phyloP scores from a whole-genome alignment of 306 rosid genomes.

The Abrus pulchellus region DNA sequence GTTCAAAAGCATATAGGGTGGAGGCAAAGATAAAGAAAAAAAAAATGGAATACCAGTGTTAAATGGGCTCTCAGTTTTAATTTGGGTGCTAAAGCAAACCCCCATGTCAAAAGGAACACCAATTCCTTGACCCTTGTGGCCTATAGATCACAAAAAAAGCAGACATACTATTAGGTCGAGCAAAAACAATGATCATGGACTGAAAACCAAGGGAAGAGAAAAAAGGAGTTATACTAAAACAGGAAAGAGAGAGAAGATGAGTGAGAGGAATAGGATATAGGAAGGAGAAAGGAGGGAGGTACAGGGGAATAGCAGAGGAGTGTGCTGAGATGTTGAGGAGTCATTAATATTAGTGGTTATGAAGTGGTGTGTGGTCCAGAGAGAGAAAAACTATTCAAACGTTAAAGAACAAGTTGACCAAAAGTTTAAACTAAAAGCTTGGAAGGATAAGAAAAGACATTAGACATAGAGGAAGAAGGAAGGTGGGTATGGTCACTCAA shows the following conservation, averaged over 20 bases:
- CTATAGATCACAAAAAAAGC: slow-evolving; percentile 51
- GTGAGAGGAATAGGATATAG: slow-evolving; percentile 2
- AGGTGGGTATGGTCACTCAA: slow-evolving; percentile 35
- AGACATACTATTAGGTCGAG: not conserved
- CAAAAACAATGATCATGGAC: slow-evolving; percentile 27
- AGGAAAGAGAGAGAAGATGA: not conserved
- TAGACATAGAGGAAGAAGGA: slow-evolving; percentile 11
- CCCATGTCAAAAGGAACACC: slow-evolving; percentile 60
- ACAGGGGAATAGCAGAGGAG: not conserved
- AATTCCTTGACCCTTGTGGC: slow-evolving; percentile 41
- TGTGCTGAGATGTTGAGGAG: not conserved
- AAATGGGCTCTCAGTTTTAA: slow-evolving; percentile 47
- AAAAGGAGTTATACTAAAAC: not conserved
- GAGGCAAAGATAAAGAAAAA: slow-evolving; percentile 10
- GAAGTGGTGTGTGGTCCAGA: not conserved
- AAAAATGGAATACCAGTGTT: slow-evolving; percentile 46
- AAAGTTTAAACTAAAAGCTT: slow-evolving; percentile 7
- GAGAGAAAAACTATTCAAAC: not conserved
- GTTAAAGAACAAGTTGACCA: slow-evolving; percentile 43
- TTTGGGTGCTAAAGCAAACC: slow-evolving; percentile 55
- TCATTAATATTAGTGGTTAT: not conserved
- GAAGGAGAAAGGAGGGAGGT: slow-evolving; percentile 2
- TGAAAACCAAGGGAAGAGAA: not conserved
- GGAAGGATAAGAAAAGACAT: slow-evolving; percentile 40
- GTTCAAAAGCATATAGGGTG: not conserved